Conservation (phyloP, 2,329 filamentous ascomycete species). For the Polytolypa hystricis region DNA sequence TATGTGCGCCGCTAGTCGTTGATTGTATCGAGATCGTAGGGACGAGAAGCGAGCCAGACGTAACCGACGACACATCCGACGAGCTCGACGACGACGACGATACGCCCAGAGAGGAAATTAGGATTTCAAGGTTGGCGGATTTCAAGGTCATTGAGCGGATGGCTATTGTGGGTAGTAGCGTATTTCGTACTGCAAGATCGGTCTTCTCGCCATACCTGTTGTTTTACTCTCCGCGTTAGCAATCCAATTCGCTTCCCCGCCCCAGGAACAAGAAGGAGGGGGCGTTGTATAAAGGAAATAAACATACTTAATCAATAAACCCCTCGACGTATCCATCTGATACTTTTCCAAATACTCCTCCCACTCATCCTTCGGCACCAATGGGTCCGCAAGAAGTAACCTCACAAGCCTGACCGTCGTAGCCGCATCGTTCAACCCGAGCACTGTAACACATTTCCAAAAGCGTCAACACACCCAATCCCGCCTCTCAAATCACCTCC, state of each 20-base stretch:
- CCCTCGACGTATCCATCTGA: constrained; percentile 40
- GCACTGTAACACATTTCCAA: constrained; percentile 33
- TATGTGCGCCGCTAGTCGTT: constrained; percentile 52
- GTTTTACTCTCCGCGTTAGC: no score
- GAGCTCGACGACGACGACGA: constrained; percentile 37
- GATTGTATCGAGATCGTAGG: constrained; percentile 60
- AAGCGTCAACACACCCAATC: background rate
- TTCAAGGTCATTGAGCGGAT: constrained; percentile 47
- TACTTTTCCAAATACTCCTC: constrained; percentile 47
- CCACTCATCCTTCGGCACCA: constrained; percentile 54
- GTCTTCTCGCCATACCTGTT: constrained; percentile 47
- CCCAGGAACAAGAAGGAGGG: no score
- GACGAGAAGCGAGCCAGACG: constrained; percentile 57
- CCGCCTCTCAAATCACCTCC: background rate
- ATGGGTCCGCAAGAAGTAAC: constrained; percentile 59
- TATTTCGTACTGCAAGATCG: constrained; percentile 35
- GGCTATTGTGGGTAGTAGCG: constrained; percentile 43
- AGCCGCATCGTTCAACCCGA: constrained; percentile 39
- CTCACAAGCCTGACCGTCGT: constrained; percentile 52
- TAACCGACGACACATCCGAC: constrained; percentile 38
- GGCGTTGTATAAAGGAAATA: constrained; percentile 47
- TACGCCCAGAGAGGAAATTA: constrained; percentile 44
- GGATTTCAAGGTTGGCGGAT: constrained; percentile 47
- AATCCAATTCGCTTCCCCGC: background rate
- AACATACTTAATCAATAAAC: constrained; percentile 52